Evolutionary conservation across 345 rosid genomes (phyloP), one percentile per base, ranked within the genome.

Genomic region (Adansonia digitata): DNA sequence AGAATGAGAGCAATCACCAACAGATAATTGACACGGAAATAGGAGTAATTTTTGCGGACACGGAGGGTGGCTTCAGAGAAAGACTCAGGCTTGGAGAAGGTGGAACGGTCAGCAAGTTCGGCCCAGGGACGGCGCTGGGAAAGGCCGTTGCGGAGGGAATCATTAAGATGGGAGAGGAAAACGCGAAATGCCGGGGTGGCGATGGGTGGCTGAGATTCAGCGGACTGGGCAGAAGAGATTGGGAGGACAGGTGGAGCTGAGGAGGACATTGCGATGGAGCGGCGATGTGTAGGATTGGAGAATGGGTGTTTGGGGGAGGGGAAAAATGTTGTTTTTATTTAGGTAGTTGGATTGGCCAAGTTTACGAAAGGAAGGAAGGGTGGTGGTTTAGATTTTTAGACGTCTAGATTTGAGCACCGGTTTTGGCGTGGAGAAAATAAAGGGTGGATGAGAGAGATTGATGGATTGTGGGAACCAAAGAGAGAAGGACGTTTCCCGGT

Each of bases 101-200:
- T 83, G 37, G 88, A 74, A 5, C 88, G 87, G 68, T 88, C 91
- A 0, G 78, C 82, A 1, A 88, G 88, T 48, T 88, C 89, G 1
- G 77, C 12, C 89, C 91, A 88, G 5, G 86, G 89, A 39, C 89
- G 91, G 15, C 91, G 88, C 31, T 86, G 84, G 15, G 91, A 81
- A 73, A 88, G 69, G 13, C 86, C 88, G 56, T 80, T 76, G 63
- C 75, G 78, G 69, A 88, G 69, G 68, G 86, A 75, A 7, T 84
- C 88, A 15, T 85, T 52, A 71, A 88, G 65, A 40, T 77, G 76
- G 64, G 76, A 78, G 77, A 86, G 49, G 77, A 84, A 78, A 2
- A 73, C 64, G 24, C 86, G 89, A 64, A 88, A 78, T 0, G 85
- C 88, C 0, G 91, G 86, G 0, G 87, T 83, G 2, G 88, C 81